Percentiles rank a stretch among this genome's conserved stretches.
phyloP scores from a whole-genome alignment of 2,329 filamentous ascomycete species.

The Fusarium nisikadoi region DNA sequence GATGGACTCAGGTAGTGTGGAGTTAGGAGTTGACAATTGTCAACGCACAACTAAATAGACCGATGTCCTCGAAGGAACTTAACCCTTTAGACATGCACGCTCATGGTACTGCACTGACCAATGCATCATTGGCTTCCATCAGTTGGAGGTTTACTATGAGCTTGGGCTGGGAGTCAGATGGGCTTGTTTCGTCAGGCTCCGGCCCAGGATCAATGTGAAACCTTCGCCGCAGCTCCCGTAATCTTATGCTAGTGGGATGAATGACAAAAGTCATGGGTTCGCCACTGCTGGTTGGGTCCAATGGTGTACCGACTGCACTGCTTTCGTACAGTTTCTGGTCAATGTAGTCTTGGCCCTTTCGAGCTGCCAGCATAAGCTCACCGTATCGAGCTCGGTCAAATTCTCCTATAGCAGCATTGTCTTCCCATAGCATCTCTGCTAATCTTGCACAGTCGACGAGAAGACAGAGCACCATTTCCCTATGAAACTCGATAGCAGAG shows the following conservation, averaged over 20 bases:
- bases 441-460: not conserved
- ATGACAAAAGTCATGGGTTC: not conserved
- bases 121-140: not conserved
- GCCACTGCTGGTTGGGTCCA: not conserved
- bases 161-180: not conserved
- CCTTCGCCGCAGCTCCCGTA: not conserved
- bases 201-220: not conserved
- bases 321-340: not conserved
- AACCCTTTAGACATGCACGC: no score
- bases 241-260: not conserved
- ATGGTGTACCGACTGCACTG: not conserved
- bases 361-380: not conserved
- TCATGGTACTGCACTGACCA: not conserved
- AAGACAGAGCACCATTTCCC: not conserved
- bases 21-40: slow-evolving; percentile 25
- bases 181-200: not conserved
- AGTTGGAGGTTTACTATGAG: not conserved
- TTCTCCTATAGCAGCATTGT: not conserved
- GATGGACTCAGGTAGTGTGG: slow-evolving; percentile 51
- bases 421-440: not conserved
- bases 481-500: not conserved
- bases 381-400: not conserved
- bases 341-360: not conserved
- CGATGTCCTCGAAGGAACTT: not conserved
- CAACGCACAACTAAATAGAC: not conserved